phyloP scores from a whole-genome alignment of 2,329 filamentous ascomycete species.

The Beauveria asiatica region DNA sequence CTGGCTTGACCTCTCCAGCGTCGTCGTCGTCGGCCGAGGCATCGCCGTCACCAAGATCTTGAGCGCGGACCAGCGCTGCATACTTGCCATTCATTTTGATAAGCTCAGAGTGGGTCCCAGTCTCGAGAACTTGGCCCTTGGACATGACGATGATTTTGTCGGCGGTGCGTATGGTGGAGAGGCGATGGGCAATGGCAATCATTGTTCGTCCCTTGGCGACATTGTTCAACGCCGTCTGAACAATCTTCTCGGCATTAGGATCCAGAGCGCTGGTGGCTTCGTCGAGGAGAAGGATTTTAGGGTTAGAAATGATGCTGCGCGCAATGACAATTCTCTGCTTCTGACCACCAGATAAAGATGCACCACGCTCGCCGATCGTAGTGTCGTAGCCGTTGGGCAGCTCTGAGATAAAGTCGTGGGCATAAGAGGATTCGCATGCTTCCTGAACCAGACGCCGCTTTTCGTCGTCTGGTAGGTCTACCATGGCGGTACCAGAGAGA shows the following conservation, averaged over 20 bases:
- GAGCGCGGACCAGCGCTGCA: slow-evolving; percentile 37
- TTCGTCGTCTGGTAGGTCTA: slow-evolving; percentile 31
- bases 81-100: slow-evolving; percentile 41
- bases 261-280: slow-evolving; percentile 57
- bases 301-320: slow-evolving; percentile 55
- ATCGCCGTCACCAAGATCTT: slow-evolving; percentile 26
- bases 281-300: slow-evolving; percentile 56
- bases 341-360: slow-evolving; percentile 58
- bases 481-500: slow-evolving; percentile 29
- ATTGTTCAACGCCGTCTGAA: slow-evolving; percentile 48
- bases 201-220: slow-evolving; percentile 51
- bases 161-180: slow-evolving; percentile 51
- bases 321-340: slow-evolving; percentile 60
- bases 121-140: slow-evolving; percentile 49
- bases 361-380: slow-evolving; percentile 54
- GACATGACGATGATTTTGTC: slow-evolving; percentile 59
- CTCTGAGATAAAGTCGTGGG: slow-evolving; percentile 43
- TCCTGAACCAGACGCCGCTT: slow-evolving; percentile 35
- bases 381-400: slow-evolving; percentile 51
- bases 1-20: slow-evolving; percentile 22
- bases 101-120: slow-evolving; percentile 53
- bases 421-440: slow-evolving; percentile 42
- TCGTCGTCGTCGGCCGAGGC: slow-evolving; percentile 14
- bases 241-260: slow-evolving; percentile 38
- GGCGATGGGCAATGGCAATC: slow-evolving; percentile 55